These are phyloP conservation scores for Colletotrichum falcatum DNA, from an alignment of 2,329 filamentous ascomycete species.

Conservation along the genomic window DNA sequence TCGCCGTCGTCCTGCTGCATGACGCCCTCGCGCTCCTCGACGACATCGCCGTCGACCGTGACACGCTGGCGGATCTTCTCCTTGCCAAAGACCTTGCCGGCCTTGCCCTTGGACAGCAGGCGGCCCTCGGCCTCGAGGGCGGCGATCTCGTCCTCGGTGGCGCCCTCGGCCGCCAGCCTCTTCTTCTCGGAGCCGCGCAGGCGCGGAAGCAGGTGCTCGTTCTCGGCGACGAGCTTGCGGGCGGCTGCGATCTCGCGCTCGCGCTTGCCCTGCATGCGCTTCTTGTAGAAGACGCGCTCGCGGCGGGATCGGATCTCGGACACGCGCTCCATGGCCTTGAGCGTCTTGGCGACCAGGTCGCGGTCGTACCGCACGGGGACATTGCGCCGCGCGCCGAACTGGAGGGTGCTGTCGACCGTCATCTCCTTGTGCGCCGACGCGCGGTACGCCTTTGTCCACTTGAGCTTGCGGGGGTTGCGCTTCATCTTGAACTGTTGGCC, in stretches of 20 bases:
- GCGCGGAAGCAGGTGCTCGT: conserved; percentile 89
- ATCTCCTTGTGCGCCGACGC: conserved; percentile 78
- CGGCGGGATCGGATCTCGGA: conserved; percentile 84
- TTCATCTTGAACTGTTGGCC: conserved; percentile 86
- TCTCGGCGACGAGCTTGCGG: conserved; percentile 89
- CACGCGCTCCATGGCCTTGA: conserved; percentile 92
- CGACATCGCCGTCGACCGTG: conserved; percentile 52
- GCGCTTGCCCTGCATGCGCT: conserved; percentile 91
- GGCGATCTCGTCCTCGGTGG: conserved; percentile 60
- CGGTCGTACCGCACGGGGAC: conserved; percentile 96
- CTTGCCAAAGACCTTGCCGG: conserved; percentile 56
- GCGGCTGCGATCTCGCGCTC: conserved; percentile 83
- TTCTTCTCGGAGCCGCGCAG: conserved; percentile 73
- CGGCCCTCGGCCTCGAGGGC: conserved; percentile 58
- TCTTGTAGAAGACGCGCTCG: conserved; percentile 94
- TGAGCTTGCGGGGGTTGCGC: conserved; percentile 95
- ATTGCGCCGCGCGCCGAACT: conserved; percentile 93
- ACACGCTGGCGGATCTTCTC: conserved; percentile 56
- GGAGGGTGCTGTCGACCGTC: conserved; percentile 91
- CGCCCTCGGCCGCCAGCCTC: conserved; percentile 63
- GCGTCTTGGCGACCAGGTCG: conserved; percentile 86
- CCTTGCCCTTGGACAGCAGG: conserved; percentile 45
- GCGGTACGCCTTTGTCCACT: conserved; percentile 96
- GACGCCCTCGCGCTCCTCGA: conserved; percentile 45
- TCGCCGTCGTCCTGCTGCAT: conserved; percentile 42